Evolutionary conservation across 1,284 basidiomycete genomes (phyloP).

Genomic region (Austroboletus novae-zelandiae): DNA sequence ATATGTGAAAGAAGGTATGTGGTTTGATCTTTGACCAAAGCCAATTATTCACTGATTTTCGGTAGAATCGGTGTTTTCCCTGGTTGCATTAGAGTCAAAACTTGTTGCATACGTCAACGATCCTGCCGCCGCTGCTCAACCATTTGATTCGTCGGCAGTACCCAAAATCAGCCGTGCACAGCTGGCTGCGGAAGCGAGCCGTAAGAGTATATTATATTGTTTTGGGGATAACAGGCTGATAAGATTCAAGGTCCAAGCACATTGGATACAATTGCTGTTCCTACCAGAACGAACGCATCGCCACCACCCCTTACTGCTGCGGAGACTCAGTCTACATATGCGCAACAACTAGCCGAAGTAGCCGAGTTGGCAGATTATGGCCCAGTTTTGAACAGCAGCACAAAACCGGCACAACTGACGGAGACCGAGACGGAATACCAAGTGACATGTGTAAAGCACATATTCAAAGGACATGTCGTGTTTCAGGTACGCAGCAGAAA

Average conservation of each 20-base stretch:
- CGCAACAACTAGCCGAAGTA: slow-evolving; percentile 81
- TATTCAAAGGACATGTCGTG: slow-evolving; percentile 94
- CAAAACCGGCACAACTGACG: slow-evolving; percentile 82
- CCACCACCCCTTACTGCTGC: slow-evolving; percentile 73
- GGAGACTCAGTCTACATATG: slow-evolving; percentile 85
- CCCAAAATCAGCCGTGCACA: slow-evolving; percentile 92
- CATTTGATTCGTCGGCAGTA: slow-evolving; percentile 80
- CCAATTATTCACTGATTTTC: slow-evolving; percentile 2
- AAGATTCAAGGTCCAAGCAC: slow-evolving; percentile 67
- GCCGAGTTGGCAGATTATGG: slow-evolving; percentile 89
- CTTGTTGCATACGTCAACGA: slow-evolving; percentile 90
- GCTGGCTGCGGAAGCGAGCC: slow-evolving; percentile 81
- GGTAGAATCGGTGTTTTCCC: slow-evolving; percentile 87
- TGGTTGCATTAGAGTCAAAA: slow-evolving; percentile 83
- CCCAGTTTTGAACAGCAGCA: slow-evolving; percentile 82
- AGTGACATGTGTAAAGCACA: slow-evolving; percentile 94
- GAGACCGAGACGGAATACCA: slow-evolving; percentile 99
- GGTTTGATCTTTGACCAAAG: neutral
- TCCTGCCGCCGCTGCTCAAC: slow-evolving; percentile 58
- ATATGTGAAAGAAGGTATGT: slow-evolving; percentile 86
- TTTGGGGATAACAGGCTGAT: slow-evolving; percentile 2
- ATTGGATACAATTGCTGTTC: slow-evolving; percentile 76
- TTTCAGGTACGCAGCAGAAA: slow-evolving; percentile 68
- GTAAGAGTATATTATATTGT: slow-evolving; percentile 46
- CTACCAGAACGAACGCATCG: slow-evolving; percentile 59